Evolutionary conservation across 176 grass and related monocot genomes (phyloP), one percentile per base, ranked within the genome.

Genomic region (Musa schizocarpa): DNA sequence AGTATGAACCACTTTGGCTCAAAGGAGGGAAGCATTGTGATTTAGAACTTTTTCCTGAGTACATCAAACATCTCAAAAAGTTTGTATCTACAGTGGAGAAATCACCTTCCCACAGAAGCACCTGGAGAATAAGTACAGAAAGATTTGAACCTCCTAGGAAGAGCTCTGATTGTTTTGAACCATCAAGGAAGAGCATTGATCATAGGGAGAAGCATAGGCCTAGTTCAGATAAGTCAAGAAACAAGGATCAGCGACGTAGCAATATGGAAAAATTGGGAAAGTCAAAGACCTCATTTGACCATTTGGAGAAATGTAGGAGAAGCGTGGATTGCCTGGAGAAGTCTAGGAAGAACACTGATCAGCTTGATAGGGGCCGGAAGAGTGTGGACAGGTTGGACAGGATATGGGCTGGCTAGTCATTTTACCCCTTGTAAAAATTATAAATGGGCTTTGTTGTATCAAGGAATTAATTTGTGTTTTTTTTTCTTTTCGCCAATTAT

Each of bases 11-110:
- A 57, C 86, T 96, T 26, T 96, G 92, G 92, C 74, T 96, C 8
- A 92, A 81, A 81, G 92, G 92, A 24, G 92, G 92, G 20, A 92
- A 96, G 74, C 92, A 96, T 81, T 92, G 92, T 81, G 88, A 96
- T 76, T 78, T 92, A 57, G 92, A 96, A 78, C 87, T 92, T 63
- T 96, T 86, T 51, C 92, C 92, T 8, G 89, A 96, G 72, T 96
- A 92, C 65, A 80, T 96, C 56, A 85, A 76, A 50, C 92, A 92
- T 53, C 86, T 96, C 26, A 92, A 87, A 75, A 96, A 88, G 63
- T 96, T 96, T 61, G 27, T 96, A 19, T 71, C 86, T 68, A 88
- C 66, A 17, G 81, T 96, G 55, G 89, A 96, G 77, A 96, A 89
- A 71, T 83, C 92, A 52, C 85, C 84, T 74, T 86, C 87, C 65